Evolutionary conservation across 2,329 filamentous ascomycete genomes (phyloP), one percentile per base, ranked within the genome.

Genomic region (Mycosphaerella arachidis): DNA sequence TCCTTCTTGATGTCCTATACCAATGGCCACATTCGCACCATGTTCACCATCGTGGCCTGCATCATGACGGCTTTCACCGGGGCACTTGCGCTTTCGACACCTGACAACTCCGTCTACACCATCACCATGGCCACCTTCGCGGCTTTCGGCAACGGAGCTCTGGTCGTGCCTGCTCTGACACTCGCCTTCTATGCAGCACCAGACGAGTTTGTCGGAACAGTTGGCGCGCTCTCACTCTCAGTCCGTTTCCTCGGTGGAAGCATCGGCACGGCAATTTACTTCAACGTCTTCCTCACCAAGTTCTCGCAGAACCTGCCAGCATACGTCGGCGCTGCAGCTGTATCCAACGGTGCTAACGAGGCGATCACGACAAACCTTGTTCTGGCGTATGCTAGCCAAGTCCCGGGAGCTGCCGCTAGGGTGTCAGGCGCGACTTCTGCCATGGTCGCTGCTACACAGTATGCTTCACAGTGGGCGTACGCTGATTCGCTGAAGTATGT

Each of bases 131-230:
- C 88, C n/a, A 76, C 82, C 16, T 70, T 88, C 12, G 84, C 85
- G 1, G 82, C 83, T 6, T 73, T 88, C 10, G 86, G 86, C 16
- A 84, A 88, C 8, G 86, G 86, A 5, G 86, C 84, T 4, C 84
- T 89, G 53, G 82, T 88, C 24, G 83, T 89, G 6, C 86, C 86
- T 0, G 82, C 83, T 1, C 84, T 84, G 0, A 86, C 88, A 62
- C 85, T 89, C 56, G 63, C 85, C 83, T 89, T 66, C 84, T 88
- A 66, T 87, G 85, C 65, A 16, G 63, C 65, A 62, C 86, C 86
- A 0, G 83, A 86, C 67, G 86, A 89, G 58, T 78, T 88, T 7
- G 88, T 90, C 63, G 87, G 85, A 12, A 89, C 86, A 4, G 80
- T 88, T 53, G 83, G 86, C 1, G 85, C 86, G 3, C 77, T 89